Percentiles rank a stretch among this genome's conserved stretches.
Conservation (phyloP, 2,329 filamentous ascomycete genomes). For the Ophiostoma novo-ulmi region DNA sequence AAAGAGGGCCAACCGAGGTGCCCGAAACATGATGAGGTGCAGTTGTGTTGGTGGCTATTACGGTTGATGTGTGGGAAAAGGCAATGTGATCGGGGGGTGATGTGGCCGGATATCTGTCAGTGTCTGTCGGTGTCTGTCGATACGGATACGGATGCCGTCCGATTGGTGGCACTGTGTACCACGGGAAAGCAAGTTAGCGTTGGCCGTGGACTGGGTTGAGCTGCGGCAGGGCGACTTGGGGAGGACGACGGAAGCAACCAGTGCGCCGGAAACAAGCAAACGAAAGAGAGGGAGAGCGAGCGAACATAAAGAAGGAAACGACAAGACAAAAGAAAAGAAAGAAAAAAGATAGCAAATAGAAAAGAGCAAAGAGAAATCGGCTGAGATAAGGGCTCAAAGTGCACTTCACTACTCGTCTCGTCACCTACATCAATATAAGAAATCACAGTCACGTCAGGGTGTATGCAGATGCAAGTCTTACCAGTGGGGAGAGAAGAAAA, state of each 20-base stretch:
- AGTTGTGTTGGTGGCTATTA: not conserved
- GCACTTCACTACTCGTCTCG: not conserved
- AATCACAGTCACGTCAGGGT: not conserved
- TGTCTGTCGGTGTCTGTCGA: not conserved
- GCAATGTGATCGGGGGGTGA: not conserved
- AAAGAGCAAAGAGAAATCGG: not conserved
- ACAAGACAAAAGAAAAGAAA: not conserved
- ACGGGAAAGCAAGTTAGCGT: not conserved
- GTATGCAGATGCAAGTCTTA: conserved; percentile 9
- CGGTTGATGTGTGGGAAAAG: not conserved
- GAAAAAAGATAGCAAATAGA: not conserved
- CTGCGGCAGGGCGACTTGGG: not conserved
- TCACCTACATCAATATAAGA: not conserved
- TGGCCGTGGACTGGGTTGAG: not conserved
- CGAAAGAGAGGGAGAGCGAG: not conserved
- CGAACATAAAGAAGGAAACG: not conserved
- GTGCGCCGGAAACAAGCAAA: not conserved
- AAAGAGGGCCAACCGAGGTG: conserved; percentile 39
- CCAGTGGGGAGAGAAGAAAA: not conserved
- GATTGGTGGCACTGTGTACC: not conserved
- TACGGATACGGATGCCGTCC: not conserved
- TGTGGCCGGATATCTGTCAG: not conserved
- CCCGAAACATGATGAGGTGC: conserved; percentile 34
- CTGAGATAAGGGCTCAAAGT: not conserved
- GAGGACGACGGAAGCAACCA: not conserved